These are phyloP conservation scores for Zopfia rhizophila DNA, from an alignment of 2,329 filamentous ascomycete genomes.

Conservation along the genomic window DNA sequence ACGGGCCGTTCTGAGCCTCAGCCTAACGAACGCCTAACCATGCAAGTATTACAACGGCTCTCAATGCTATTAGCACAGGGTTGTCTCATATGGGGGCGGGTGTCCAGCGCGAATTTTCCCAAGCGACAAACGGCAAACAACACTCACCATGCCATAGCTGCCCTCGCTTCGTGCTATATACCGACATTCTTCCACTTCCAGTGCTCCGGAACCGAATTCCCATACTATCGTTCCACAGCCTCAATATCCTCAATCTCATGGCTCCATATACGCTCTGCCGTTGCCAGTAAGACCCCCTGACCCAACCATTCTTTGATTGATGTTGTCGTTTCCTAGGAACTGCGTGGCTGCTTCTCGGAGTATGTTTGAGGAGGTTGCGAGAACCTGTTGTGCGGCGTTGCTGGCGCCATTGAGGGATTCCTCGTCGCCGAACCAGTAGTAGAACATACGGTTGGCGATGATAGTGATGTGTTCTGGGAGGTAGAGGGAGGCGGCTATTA, in stretches of 20 bases:
- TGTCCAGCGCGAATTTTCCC: constrained; percentile 12
- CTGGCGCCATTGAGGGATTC: constrained; percentile 27
- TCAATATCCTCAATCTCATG: constrained; percentile 18
- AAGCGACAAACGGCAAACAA: constrained; percentile 4
- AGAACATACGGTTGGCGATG: constrained; percentile 86
- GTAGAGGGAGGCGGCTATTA: constrained; percentile 89
- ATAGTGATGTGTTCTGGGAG: constrained; percentile 89
- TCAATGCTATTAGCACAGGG: constrained; percentile 8
- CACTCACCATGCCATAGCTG: neutral
- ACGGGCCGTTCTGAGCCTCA: constrained; percentile 4
- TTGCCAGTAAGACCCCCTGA: constrained; percentile 15
- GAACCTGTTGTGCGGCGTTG: constrained; percentile 22
- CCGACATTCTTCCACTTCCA: constrained; percentile 14
- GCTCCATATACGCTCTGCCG: constrained; percentile 36
- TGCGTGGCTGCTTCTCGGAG: constrained; percentile 16
- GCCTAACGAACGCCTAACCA: constrained; percentile 9
- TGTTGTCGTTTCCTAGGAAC: constrained; percentile 10
- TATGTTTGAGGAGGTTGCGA: constrained; percentile 15
- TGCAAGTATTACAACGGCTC: constrained; percentile 15
- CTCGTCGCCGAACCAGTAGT: constrained; percentile 90
- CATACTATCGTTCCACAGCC: constrained; percentile 6
- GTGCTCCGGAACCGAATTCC: constrained; percentile 15
- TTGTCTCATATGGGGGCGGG: too few relatives aligned
- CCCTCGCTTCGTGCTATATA: constrained; percentile 1
- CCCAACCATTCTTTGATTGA: neutral